Evolutionary conservation across 352 stramenopile genomes (phyloP).

Genomic region (Globisporangium megalacanthum): DNA sequence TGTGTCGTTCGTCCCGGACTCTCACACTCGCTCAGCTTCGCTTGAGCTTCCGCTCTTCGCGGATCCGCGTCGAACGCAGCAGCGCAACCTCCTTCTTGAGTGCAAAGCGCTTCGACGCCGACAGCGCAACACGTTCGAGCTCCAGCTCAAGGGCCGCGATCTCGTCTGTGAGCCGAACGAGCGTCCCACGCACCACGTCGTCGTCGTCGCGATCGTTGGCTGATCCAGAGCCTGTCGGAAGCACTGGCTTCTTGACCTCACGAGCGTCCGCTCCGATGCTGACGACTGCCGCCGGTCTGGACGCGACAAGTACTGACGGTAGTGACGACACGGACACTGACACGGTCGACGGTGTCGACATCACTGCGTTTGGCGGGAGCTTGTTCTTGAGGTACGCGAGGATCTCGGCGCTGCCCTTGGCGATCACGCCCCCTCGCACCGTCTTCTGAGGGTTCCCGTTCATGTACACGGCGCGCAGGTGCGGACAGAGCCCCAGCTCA

Average conservation of each 20-base stretch:
- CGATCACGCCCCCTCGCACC: constrained; percentile 60
- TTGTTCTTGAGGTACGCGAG: constrained; percentile 81
- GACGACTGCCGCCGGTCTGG: neutral
- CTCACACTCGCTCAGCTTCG: neutral
- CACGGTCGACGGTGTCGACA: constrained; percentile 10
- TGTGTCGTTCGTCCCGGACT: too few species aligned
- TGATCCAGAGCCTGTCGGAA: neutral
- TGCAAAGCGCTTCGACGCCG: constrained; percentile 66
- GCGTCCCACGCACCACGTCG: constrained; percentile 1
- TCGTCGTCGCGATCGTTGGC: neutral
- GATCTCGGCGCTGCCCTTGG: constrained; percentile 72
- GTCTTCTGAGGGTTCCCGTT: constrained; percentile 84
- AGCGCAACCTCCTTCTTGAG: constrained; percentile 81
- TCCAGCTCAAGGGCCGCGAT: constrained; percentile 56
- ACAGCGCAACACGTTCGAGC: constrained; percentile 59
- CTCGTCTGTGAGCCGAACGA: constrained; percentile 26
- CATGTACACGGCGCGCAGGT: constrained; percentile 71
- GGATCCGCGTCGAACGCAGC: constrained; percentile 60
- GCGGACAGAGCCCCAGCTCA: constrained; percentile 56
- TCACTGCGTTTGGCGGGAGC: constrained; percentile 32
- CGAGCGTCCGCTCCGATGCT: neutral
- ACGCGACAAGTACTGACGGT: neutral
- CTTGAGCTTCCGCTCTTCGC: constrained; percentile 27
- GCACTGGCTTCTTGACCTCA: neutral
- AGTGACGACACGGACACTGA: neutral